Percentiles rank a stretch among this genome's conserved stretches.
Conservation (phyloP, 139 green algal species). For the Micromonas pusilla region DNA sequence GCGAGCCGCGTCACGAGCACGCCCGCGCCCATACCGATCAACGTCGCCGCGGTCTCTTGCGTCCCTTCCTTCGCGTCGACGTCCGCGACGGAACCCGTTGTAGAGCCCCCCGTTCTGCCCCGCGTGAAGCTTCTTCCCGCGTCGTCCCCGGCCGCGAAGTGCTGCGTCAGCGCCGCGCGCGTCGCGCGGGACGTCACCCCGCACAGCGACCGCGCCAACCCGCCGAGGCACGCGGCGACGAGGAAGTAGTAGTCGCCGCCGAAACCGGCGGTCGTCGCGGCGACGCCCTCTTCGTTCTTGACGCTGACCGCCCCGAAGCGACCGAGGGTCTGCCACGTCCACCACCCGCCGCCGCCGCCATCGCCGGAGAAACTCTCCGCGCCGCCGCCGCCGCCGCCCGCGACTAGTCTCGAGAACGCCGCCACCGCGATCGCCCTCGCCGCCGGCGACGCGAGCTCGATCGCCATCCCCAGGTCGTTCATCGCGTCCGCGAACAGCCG, state of each 20-base stretch:
- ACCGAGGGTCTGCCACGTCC: too few relatives aligned
- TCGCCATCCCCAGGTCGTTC: conserved; percentile 43
- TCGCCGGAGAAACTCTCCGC: too few relatives aligned
- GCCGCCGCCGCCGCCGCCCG: too few relatives aligned
- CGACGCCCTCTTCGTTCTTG: too few relatives aligned
- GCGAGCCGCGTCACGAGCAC: conserved; percentile 44
- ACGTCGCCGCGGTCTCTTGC: conserved; percentile 64
- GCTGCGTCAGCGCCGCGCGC: conserved; percentile 66
- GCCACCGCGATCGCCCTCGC: neutral
- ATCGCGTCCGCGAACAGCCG: conserved; percentile 60
- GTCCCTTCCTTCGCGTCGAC: conserved; percentile 66
- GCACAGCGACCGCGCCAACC: conserved; percentile 51
- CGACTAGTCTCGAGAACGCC: neutral
- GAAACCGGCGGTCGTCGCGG: too few relatives aligned
- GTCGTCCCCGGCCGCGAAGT: conserved; percentile 54
- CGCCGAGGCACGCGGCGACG: conserved; percentile 52
- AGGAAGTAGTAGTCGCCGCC: conserved; percentile 49
- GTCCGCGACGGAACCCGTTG: conserved; percentile 71
- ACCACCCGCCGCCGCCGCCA: too few relatives aligned
- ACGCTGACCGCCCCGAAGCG: too few relatives aligned
- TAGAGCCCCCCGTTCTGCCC: too few relatives aligned
- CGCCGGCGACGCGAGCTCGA: conserved; percentile 5
- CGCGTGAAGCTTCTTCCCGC: too few relatives aligned
- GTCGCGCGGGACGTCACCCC: conserved; percentile 51
- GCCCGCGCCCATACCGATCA: conserved; percentile 67